Evolutionary conservation across 805 yeast genomes (phyloP), one percentile per base, ranked within the genome.

Genomic region (Scheffersomyces amazonensis): DNA sequence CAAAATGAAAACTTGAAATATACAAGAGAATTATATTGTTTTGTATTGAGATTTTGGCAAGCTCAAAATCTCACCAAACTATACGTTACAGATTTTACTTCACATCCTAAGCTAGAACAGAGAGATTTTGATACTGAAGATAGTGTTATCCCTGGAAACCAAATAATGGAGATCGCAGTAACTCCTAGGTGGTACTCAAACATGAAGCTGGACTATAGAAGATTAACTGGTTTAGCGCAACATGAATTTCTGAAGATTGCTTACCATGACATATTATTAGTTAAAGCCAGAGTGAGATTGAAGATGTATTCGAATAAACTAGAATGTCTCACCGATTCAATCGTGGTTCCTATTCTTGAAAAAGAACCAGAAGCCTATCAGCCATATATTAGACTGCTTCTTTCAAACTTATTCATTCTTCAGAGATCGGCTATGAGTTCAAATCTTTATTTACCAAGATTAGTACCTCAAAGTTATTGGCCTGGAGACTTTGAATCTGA

Each of bases 41-140:
- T 35, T 24, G 31, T 32, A 13, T 31, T 40, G 10, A 35, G 35
- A 16, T 16, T 24, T 18, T 38, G n/a, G n/a, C n/a, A n/a, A n/a
- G n/a, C n/a, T n/a, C n/a, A n/a, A n/a, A n/a, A n/a, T n/a, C n/a
- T n/a, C n/a, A n/a, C n/a, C n/a, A 20, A 48, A 27, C 19, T 47
- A 9, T 48, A 32, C 27, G 49, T 51, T 4, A 51, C 55, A 4
- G 59, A 54, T 35, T 54, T 52, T 29, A 49, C 59, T 9, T 11
- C 40, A 1, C 49, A 49, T 28, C 33, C 28, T 4, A 31, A 21
- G 11, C 22, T 43, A 10, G 23, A 20, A 2, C 35, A 39, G 20
- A 34, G 37, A 16, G 25, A 31, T 20, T 36, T 34, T 13, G 40
- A 27, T 10, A 39, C 35, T 16, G 46, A 25, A 15, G 34, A 35